phyloP scores from a whole-genome alignment of 108 stramenopile genomes.

The Conticribra weissflogii region DNA sequence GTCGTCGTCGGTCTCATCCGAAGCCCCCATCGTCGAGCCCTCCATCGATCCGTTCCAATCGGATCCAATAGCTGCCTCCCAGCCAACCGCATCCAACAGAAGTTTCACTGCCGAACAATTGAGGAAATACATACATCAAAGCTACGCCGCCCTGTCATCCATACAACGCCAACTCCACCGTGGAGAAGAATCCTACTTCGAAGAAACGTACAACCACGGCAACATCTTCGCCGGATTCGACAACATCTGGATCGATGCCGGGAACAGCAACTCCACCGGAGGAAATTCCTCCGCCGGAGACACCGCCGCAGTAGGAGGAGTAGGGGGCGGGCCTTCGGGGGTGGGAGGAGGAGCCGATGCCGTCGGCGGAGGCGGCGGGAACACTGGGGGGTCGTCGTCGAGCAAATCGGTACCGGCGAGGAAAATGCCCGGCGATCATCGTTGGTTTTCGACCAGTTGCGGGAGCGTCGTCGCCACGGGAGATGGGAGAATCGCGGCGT shows the following conservation, averaged over 20 bases:
- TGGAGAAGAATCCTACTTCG: constrained; percentile 79
- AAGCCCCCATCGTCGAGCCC: neutral
- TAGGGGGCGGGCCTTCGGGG: neutral
- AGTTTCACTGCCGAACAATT: constrained; percentile 24
- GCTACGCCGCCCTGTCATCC: constrained; percentile 51
- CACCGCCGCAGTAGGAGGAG: neutral
- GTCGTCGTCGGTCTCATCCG: constrained; percentile 10
- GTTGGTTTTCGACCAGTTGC: constrained; percentile 59
- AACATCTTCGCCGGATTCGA: constrained; percentile 76
- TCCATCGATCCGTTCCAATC: neutral
- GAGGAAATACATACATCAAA: constrained; percentile 21
- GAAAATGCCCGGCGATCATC: constrained; percentile 59
- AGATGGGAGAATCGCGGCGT: neutral
- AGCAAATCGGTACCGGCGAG: constrained; percentile 19
- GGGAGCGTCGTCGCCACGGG: neutral
- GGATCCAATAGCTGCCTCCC: neutral
- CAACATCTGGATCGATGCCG: constrained; percentile 54
- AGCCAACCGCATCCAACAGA: neutral
- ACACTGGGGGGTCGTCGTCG: neutral
- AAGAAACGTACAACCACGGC: constrained; percentile 63
- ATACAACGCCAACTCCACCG: constrained; percentile 74
- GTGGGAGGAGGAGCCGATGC: neutral
- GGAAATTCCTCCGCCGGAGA: neutral
- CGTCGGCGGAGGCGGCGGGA: neutral
- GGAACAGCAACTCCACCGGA: neutral